Base-by-base conservation (phyloP, 176 grass and related monocot genomes). In the Tillandsia leiboldiana region DNA sequence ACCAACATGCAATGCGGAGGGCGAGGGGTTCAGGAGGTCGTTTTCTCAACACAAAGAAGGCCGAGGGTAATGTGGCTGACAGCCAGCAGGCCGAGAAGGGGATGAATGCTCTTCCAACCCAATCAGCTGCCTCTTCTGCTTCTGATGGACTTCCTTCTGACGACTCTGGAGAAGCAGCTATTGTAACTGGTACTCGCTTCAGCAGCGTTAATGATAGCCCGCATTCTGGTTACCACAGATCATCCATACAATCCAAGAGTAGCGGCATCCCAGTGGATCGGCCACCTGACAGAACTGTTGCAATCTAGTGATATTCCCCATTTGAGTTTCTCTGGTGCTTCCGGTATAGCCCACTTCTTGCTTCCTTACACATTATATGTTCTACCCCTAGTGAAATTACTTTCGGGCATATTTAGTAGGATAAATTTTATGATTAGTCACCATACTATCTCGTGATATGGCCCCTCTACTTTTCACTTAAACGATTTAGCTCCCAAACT, bases 41-140 rank as follows among this genome's bases (percentile, higher is more conserved):
- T 15, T 96, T 96, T 68, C 73, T 96, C 1, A 96, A 96, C 73
- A 90, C 91, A 8, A 95, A 95, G 73, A 95, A 90, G 65, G 58
- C 9, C 13, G 83, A 87, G 26, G 66, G 26, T 29, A 79, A 57
- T 67, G 49, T 49, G 63, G 22, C 53, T 9, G 13, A 64, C 13
- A 26, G 12, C 1, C 59, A 63, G 70, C 24, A 12, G 13, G 53
- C 22, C 3, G 48, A 2, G 1, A 70, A 84, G 54, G 54, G 54
- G 2, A 59, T 59, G 56, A 61, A 61, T 61, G 33, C n/a, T 61
- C 10, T 61, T 61, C 56, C 56, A 10, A 61, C 22, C 14, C 56
- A 61, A 61, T 61, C 56, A 23, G 56, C 56, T 61, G 56, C 8
- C 22, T 61, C 56, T 61, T 61, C 56, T 20, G 9, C 22, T 61